Evolutionary conservation across 2,329 filamentous ascomycete genomes (phyloP).

Genomic region (Verticillium albo-atrum): DNA sequence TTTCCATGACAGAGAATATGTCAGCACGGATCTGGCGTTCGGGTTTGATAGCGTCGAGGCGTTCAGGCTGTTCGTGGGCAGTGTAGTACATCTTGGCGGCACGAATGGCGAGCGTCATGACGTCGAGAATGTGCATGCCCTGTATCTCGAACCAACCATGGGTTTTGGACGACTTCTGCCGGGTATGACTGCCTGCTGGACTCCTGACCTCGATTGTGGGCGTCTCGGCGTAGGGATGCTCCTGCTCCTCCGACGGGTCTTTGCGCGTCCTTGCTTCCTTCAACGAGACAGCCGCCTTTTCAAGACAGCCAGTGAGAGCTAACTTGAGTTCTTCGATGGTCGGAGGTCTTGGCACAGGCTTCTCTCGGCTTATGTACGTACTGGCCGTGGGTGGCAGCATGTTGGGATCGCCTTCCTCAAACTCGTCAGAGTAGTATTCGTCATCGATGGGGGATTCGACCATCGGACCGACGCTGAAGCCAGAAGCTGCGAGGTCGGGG

Average conservation of each 20-base stretch:
- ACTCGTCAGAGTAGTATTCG: slow-evolving; percentile 52
- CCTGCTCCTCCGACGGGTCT: slow-evolving; percentile 1
- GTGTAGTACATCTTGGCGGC: slow-evolving; percentile 97
- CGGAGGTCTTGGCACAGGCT: slow-evolving; percentile 77
- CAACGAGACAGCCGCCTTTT: slow-evolving; percentile 64
- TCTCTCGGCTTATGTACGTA: slow-evolving; percentile 85
- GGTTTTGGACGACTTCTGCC: slow-evolving; percentile 32
- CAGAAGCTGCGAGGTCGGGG: slow-evolving; percentile 44
- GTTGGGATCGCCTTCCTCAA: slow-evolving; percentile 62
- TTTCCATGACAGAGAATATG: slow-evolving; percentile 80
- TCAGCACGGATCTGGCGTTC: slow-evolving; percentile 84
- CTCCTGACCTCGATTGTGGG: slow-evolving; percentile 16
- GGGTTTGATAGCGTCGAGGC: slow-evolving; percentile 79
- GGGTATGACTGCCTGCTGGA: slow-evolving; percentile 28
- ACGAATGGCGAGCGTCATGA: slow-evolving; percentile 90
- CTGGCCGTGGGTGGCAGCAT: slow-evolving; percentile 97
- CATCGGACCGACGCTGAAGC: slow-evolving; percentile 29
- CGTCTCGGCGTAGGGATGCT: not conserved
- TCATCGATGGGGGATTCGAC: slow-evolving; percentile 45
- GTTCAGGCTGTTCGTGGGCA: slow-evolving; percentile 79
- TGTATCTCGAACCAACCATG: slow-evolving; percentile 82
- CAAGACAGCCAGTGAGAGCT: slow-evolving; percentile 62
- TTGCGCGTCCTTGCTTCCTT: slow-evolving; percentile 47
- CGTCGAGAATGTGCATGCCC: slow-evolving; percentile 86
- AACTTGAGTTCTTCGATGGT: slow-evolving; percentile 72